Evolutionary conservation across 2,329 filamentous ascomycete species (phyloP), one percentile per base, ranked within the genome.

Genomic region (Fusarium ambrosium): DNA sequence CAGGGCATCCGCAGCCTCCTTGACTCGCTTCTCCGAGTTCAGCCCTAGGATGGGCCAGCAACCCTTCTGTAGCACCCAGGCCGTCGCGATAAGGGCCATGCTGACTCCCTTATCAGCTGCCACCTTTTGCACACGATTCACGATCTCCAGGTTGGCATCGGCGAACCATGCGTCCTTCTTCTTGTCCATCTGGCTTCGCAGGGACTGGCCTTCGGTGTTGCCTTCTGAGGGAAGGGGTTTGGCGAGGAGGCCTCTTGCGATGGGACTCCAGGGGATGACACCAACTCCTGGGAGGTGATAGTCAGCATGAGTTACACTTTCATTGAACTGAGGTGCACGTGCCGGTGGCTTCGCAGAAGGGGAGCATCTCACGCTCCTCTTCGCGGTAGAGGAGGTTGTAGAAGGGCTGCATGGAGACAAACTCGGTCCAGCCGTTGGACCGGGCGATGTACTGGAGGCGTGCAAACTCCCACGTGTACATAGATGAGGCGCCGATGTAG

Each of bases 1-100:
- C 6, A 83, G 74, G 0, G 84, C 82, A 4, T 84, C 82, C 20
- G 91, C 84, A 1, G 90, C 89, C 82, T 93, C 90, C 39, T 92
- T 88, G 53, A 93, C 87, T n/a, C 91, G 84, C 67, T 86, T 84
- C 37, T 87, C 83, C 63, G 85, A 92, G 71, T 86, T 89, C 74
- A 93, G 84, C 0, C 92, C 91, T 53, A 93, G 82, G 68, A 93
- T 93, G 0, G 91, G 91, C 71, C 86, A 89, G 16, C 86, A 82
- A 0, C 87, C 86, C 36, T 87, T 85, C 62, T 87, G 85, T 73
- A 89, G 82, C 64, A 88, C 86, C 92, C 92, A 94, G 1, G 92
- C 92, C 51, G 92, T 86, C 0, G 91, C 88, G 6, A 94, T 88
- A 66, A 92, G 88, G 53, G 89, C 88, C 88, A 93, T 93, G 72